Percentiles rank a stretch among this genome's conserved stretches.
phyloP scores from a whole-genome alignment of 176 grass and related monocot genomes.

The Thalia dealbata region DNA sequence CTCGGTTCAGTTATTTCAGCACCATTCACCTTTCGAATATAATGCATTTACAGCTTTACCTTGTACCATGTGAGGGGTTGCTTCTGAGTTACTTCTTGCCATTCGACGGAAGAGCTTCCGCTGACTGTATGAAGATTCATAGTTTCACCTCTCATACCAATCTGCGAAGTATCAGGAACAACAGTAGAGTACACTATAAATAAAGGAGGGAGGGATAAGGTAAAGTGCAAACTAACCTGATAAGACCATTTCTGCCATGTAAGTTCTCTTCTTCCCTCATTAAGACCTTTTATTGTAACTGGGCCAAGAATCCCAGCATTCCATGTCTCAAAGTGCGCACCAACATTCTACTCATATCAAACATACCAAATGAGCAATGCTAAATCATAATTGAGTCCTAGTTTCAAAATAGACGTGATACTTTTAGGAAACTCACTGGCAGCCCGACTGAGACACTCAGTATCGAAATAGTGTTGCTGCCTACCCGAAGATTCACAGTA shows the following conservation, averaged over 20 bases:
- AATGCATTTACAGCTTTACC: constrained; percentile 33
- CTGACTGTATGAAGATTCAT: constrained; percentile 90
- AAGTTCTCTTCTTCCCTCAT: constrained; percentile 72
- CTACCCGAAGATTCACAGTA: constrained; percentile 59
- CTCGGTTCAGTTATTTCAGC: too few relatives aligned
- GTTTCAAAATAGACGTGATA: neutral
- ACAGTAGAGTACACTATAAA: neutral
- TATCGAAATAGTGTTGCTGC: constrained; percentile 71
- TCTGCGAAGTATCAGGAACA: constrained; percentile 26
- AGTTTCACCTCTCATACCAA: constrained; percentile 88
- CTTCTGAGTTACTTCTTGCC: constrained; percentile 77
- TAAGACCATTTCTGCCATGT: constrained; percentile 96
- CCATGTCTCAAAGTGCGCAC: constrained; percentile 90
- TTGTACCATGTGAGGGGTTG: constrained; percentile 82
- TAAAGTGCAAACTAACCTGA: constrained; percentile 32
- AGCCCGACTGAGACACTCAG: constrained; percentile 89
- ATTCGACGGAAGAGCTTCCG: constrained; percentile 76
- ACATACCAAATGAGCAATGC: constrained; percentile 5
- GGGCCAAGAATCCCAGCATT: constrained; percentile 82
- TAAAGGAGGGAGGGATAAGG: neutral
- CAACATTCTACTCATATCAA: constrained; percentile 48
- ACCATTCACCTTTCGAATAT: too few relatives aligned
- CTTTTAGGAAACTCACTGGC: constrained; percentile 40
- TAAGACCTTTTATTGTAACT: constrained; percentile 65
- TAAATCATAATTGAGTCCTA: neutral